phyloP scores from a whole-genome alignment of 371 early-diverging fungal genomes.

The Mucor lusitanicus region DNA sequence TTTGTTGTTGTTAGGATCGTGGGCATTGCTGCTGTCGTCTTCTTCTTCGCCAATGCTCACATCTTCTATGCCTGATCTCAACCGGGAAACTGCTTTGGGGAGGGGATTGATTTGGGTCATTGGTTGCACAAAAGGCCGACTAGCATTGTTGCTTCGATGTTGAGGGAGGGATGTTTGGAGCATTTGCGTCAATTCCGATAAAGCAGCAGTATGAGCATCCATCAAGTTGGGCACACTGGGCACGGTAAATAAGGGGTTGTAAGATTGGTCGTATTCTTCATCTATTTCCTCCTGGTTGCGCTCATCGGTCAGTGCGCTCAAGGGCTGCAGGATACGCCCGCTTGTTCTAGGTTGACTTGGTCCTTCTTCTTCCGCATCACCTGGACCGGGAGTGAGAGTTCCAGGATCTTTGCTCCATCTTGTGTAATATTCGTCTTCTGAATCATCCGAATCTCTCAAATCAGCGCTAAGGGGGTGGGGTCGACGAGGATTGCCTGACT shows the following conservation, averaged over 20 bases:
- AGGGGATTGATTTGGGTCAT: constrained; percentile 32
- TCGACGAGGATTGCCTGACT: background rate
- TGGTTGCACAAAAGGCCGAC: constrained; percentile 14
- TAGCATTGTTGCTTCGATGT: constrained; percentile 5
- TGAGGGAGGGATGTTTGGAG: constrained; percentile 37
- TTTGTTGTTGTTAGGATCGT: background rate
- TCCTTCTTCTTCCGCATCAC: constrained; percentile 17
- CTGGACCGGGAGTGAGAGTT: constrained; percentile 39
- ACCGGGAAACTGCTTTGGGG: constrained; percentile 31
- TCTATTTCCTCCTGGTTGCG: constrained; percentile 36
- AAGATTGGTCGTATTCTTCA: constrained; percentile 53
- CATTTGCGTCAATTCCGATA: constrained; percentile 46
- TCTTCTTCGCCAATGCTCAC: constrained; percentile 1
- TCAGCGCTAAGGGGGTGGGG: constrained; percentile 1
- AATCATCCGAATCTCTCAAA: constrained; percentile 23
- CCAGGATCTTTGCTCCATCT: constrained; percentile 49
- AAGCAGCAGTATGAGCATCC: constrained; percentile 43
- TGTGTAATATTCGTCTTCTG: constrained; percentile 48
- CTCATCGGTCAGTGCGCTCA: constrained; percentile 3
- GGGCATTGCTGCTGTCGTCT: background rate
- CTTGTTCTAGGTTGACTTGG: background rate
- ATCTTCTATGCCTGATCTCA: constrained; percentile 11
- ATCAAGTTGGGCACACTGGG: constrained; percentile 55
- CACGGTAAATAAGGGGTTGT: constrained; percentile 52
- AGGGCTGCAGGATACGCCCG: constrained; percentile 3